phyloP scores from a whole-genome alignment of 2,329 filamentous ascomycete genomes.

The Coniochaeta hoffmannii region DNA sequence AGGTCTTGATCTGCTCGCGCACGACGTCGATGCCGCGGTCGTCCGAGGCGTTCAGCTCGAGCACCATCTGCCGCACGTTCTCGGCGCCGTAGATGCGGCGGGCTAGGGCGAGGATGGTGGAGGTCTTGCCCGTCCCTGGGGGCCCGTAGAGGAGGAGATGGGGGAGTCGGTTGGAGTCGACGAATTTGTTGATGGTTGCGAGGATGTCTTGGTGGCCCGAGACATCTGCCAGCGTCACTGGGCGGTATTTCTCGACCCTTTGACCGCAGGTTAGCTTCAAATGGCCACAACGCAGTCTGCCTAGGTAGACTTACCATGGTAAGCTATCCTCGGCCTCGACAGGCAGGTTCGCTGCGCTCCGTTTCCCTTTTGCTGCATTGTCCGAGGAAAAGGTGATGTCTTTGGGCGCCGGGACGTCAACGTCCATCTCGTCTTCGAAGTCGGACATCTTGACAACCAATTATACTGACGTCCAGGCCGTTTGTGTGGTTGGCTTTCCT shows the following conservation, averaged over 20 bases:
- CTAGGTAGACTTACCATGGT: constrained; percentile 65
- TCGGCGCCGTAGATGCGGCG: constrained; percentile 84
- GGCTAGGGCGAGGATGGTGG: constrained; percentile 87
- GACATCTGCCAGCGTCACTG: constrained; percentile 81
- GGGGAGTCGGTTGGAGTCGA: constrained; percentile 87
- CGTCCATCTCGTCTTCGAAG: constrained; percentile 54
- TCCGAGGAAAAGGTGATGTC: constrained; percentile 65
- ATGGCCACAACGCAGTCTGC: no score
- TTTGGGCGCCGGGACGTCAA: constrained; percentile 42
- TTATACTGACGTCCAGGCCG: background rate
- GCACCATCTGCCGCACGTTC: constrained; percentile 96
- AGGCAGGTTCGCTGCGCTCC: constrained; percentile 85
- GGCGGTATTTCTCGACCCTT: constrained; percentile 96
- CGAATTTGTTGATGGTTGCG: constrained; percentile 94
- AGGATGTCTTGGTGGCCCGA: constrained; percentile 97
- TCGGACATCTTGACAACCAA: constrained; percentile 43
- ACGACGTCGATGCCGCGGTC: constrained; percentile 98
- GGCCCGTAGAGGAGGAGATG: constrained; percentile 96
- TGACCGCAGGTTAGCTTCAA: background rate
- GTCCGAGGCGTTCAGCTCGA: constrained; percentile 95
- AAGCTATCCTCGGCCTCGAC: constrained; percentile 90
- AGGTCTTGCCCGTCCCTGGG: constrained; percentile 95
- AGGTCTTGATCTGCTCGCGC: constrained; percentile 98
- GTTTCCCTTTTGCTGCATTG: constrained; percentile 74
- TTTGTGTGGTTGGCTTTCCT: no score